Conservation (phyloP, 176 grass and related monocot genomes). For the Triticum aestivum region IWGSC_CS_RefSeq_v2.1 NC_057799.1:639220124-639220623, state of each 20-base stretch:
- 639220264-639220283: conserved; percentile 73
- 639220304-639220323: not conserved
- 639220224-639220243: conserved; percentile 71
- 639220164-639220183: conserved; percentile 71
- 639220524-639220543: not conserved
- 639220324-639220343: not conserved
- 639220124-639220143: no score
- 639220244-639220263: conserved; percentile 71
- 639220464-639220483: conserved; percentile 79
- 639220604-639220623: conserved; percentile 67
- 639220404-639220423: conserved; percentile 38
- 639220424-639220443: conserved; percentile 95
- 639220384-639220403: no score
- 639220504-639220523: not conserved
- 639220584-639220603: conserved; percentile 92
- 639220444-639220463: conserved; percentile 61
- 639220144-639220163: conserved; percentile 30
- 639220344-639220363: no score
- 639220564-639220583: not conserved
- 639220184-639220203: conserved; percentile 76
- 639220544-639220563: not conserved
- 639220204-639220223: conserved; percentile 69
- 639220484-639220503: conserved; percentile 90
- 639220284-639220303: conserved; percentile 67
- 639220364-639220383: no score